These are phyloP conservation scores for Myxozyma lipomycoides DNA, from an alignment of 805 yeast species.

Conservation along the genomic window DNA sequence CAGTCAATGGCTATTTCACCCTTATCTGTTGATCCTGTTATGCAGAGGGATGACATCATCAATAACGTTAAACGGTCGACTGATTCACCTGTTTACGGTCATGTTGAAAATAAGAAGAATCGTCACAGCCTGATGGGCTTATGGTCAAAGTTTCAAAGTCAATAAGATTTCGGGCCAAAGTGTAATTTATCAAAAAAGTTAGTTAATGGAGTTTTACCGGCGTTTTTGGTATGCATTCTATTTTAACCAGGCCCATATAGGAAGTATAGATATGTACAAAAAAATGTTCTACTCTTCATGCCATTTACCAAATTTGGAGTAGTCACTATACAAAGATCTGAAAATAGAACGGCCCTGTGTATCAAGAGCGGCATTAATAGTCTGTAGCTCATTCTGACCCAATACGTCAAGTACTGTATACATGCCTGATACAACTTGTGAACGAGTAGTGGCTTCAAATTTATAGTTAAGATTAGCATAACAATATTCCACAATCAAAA, in stretches of 20 bases:
- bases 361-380: slow-evolving; percentile 64
- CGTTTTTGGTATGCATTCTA: neutral
- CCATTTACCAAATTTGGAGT: slow-evolving; percentile 80
- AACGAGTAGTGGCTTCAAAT: slow-evolving; percentile 42
- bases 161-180: too few species aligned
- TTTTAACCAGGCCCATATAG: too few species aligned
- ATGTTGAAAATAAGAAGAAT: too few species aligned
- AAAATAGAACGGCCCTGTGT: slow-evolving; percentile 63
- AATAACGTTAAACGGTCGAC: too few species aligned
- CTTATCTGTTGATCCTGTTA: too few species aligned
- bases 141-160: too few species aligned
- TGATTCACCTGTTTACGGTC: too few species aligned
- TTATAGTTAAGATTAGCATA: slow-evolving; percentile 49
- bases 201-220: neutral
- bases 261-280: too few species aligned
- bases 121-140: too few species aligned
- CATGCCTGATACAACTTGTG: slow-evolving; percentile 53
- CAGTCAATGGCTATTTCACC: too few species aligned
- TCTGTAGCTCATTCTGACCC: slow-evolving; percentile 59
- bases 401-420: slow-evolving; percentile 65
- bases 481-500: slow-evolving; percentile 57
- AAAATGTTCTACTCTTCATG: slow-evolving; percentile 49
- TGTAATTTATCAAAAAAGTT: too few species aligned
- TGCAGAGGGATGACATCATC: too few species aligned
- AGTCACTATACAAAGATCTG: slow-evolving; percentile 64